Evolutionary conservation across 495 filamentous ascomycete species (phyloP), one percentile per base, ranked within the genome.

Genomic region (Aspergillus cavernicola): DNA sequence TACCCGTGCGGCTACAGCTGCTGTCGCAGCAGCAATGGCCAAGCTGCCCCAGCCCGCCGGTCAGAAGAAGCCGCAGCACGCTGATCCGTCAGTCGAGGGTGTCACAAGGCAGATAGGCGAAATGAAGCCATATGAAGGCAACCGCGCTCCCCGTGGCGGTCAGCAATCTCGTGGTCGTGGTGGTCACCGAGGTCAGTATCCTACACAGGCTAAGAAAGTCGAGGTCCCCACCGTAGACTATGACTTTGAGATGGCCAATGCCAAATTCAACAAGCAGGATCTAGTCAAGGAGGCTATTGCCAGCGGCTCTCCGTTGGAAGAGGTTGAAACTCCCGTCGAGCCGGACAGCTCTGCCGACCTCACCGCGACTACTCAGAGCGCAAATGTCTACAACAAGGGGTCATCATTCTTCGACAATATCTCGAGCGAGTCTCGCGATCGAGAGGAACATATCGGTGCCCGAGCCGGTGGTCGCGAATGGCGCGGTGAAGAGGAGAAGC

Each of bases 251-350:
- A 83, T 83, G 8, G 81, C 92, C 41, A 99, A 99, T 63, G 91
- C 90, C 13, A 96, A 95, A 67, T 97, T 99, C 76, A 97, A 95
- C 77, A 99, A 99, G 72, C 85, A 96, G 60, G 91, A 96, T 61
- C 70, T 97, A 28, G 87, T 89, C 15, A 96, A 95, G 71, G 90
- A 96, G 66, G 91, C 90, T 6, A 89, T 92, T 67, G 86, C 89
- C 22, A 80, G 77, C 39, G 87, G 88, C 10, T 84, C 86, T 10
- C 86, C 89, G 3, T 57, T 85, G n/a, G 68, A 64, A 6, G 87
- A 88, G 38, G 73, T 68, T 8, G 70, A 73, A 19, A 58, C 65
- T 12, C 65, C n/a, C 47, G 63, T 3, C 64, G 63, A 26, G 52
- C 74, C 6, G 64, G 63, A 33, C 67, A 69, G 11, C 40, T 49